Percentiles rank a stretch among this genome's conserved stretches.
Conservation (phyloP, 225 moss, liverwort and hornwort genomes). For the Antitrichia curtipendula region DNA sequence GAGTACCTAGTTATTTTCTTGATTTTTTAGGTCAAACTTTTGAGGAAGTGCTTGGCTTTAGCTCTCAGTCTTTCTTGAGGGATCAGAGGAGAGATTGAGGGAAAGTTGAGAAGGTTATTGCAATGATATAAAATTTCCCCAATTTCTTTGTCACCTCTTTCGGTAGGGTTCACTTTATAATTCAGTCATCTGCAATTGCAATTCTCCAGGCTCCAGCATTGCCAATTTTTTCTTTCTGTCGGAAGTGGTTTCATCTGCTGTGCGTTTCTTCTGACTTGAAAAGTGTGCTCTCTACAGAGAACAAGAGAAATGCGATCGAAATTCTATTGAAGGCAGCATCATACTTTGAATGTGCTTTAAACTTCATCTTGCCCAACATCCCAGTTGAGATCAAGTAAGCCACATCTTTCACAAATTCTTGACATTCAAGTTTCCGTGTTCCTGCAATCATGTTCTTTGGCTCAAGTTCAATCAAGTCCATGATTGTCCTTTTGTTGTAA, state of each 20-base stretch:
- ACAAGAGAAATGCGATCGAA: constrained; percentile 25
- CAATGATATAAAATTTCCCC: neutral
- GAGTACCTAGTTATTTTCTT: neutral
- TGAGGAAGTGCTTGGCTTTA: neutral
- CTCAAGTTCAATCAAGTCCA: neutral
- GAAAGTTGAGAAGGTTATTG: neutral
- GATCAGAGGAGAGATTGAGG: neutral
- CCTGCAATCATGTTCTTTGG: neutral
- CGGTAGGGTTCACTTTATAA: neutral
- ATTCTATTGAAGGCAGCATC: constrained; percentile 36
- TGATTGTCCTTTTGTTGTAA: neutral
- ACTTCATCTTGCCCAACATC: constrained; percentile 1
- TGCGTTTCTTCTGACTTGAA: neutral
- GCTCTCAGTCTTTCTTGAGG: neutral
- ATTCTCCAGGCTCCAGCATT: neutral
- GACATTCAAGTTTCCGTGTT: neutral
- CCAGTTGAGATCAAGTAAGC: constrained; percentile 35
- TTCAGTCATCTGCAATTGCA: neutral
- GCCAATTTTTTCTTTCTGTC: neutral
- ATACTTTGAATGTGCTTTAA: constrained; percentile 33
- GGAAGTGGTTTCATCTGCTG: neutral
- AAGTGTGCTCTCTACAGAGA: constrained; percentile 4
- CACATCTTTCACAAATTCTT: neutral
- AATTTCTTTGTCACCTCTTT: neutral
- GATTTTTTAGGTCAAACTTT: neutral